Conservation (phyloP, 2,329 filamentous ascomycete species). For the Talaromyces sp. region DNA sequence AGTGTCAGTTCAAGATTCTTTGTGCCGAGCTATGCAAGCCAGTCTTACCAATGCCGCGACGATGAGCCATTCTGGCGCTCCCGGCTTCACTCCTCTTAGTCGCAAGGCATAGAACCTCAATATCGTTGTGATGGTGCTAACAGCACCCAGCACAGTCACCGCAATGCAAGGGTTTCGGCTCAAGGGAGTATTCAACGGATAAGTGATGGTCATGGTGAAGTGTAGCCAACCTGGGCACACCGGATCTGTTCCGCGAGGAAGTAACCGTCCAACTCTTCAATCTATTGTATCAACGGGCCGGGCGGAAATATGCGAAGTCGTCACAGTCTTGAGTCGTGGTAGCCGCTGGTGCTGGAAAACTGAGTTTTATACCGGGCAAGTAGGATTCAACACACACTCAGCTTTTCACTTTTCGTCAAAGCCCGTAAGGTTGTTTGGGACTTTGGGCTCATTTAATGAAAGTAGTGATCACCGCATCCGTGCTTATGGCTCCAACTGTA, state of each 20-base stretch:
- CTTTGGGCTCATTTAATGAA: neutral
- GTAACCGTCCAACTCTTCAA: neutral
- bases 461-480: neutral
- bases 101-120: neutral
- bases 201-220: neutral
- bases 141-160: neutral
- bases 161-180: neutral
- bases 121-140: neutral
- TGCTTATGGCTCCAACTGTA: neutral
- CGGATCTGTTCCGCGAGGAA: neutral
- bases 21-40: neutral
- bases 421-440: neutral
- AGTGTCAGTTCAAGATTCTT: neutral
- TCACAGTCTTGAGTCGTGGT: neutral
- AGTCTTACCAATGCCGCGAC: neutral
- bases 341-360: neutral
- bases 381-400: neutral
- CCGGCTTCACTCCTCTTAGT: neutral
- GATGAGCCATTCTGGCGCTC: neutral
- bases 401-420: neutral
- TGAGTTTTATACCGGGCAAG: neutral
- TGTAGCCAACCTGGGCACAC: neutral
- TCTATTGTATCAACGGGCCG: neutral
- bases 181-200: neutral
- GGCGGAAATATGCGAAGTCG: neutral